Conservation (phyloP, 2,329 filamentous ascomycete species). For the Botrytis porri region DNA sequence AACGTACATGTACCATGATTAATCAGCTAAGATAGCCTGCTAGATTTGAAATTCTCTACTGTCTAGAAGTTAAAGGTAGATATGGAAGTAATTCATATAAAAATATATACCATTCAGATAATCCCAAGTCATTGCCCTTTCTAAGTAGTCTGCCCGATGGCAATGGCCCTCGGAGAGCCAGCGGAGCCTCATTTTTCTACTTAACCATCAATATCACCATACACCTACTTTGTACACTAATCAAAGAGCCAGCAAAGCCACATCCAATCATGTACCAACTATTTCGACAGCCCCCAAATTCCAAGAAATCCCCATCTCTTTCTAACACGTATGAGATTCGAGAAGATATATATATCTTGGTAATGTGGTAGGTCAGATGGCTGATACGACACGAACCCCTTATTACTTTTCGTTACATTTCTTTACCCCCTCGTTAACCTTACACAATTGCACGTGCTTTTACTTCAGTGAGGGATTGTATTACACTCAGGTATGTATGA, state of each 20-base stretch:
- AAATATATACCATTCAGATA: not conserved
- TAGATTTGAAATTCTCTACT: rapidly evolving
- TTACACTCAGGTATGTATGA: not conserved
- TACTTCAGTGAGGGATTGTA: not conserved
- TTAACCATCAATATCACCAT: not conserved
- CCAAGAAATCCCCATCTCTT: not conserved
- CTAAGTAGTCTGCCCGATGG: not conserved
- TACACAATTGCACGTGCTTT: not conserved
- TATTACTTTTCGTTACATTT: not conserved
- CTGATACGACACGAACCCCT: not conserved
- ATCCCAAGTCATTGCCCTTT: no score
- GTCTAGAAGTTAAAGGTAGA: no score
- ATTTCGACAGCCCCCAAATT: not conserved
- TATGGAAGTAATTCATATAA: no score
- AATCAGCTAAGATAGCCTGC: not conserved
- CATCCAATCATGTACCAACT: not conserved
- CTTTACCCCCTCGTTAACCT: not conserved
- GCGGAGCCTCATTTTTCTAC: not conserved
- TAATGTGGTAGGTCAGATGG: not conserved
- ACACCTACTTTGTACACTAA: not conserved
- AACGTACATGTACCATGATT: not conserved
- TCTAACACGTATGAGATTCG: not conserved
- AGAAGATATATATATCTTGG: not conserved
- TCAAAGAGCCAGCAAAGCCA: not conserved
- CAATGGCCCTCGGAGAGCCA: not conserved